Base-by-base conservation (phyloP, 345 rosid genomes). In the Ceriops zippeliana region DNA sequence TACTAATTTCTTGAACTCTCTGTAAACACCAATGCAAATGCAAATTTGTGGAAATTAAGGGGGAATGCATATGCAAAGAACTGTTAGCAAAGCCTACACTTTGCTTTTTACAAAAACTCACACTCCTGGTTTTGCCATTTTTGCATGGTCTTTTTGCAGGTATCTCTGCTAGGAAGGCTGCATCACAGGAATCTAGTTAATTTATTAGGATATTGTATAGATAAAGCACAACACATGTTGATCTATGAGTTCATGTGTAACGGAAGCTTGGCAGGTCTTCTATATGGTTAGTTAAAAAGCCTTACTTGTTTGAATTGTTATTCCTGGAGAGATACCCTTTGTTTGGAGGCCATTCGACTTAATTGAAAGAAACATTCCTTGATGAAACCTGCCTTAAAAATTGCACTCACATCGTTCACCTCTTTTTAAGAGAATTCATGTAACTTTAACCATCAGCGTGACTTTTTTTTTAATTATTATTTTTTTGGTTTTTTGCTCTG, bases 111-210 rank as follows among this genome's bases (percentile, higher is more conserved):
- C 47, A 42, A 10, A 42, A 42, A 11, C 17, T 42, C 47, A 42
- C 47, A 10, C 4, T 42, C 16, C 47, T 42, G 47, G 17, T 42
- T 42, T 42, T 42, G 17, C 47, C 47, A 42, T 42, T 42, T 42
- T 42, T 42, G 17, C 47, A 42, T 42, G 47, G 17, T 42, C 61
- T 27, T 73, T 76, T 75, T 61, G 69, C 78, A 93, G 98, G 97
- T 93, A 21, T 80, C 89, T 75, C 79, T 95, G 38, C 85, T 95
- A 7, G 96, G 99, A 68, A 87, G 99, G 81, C 81, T 95, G 74
- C 99, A 95, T 84, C 97, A 95, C 76, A 78, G 99, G 30, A 90
- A 90, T 79, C 96, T 95, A 62, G 99, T 95, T 79, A 95, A 95
- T 81, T 81, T 95, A 83, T 70, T 88, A 42, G 99, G 99, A 70